Evolutionary conservation across 2,329 filamentous ascomycete genomes (phyloP), one percentile per base, ranked within the genome.

Genomic region (Penicillium sp.): DNA sequence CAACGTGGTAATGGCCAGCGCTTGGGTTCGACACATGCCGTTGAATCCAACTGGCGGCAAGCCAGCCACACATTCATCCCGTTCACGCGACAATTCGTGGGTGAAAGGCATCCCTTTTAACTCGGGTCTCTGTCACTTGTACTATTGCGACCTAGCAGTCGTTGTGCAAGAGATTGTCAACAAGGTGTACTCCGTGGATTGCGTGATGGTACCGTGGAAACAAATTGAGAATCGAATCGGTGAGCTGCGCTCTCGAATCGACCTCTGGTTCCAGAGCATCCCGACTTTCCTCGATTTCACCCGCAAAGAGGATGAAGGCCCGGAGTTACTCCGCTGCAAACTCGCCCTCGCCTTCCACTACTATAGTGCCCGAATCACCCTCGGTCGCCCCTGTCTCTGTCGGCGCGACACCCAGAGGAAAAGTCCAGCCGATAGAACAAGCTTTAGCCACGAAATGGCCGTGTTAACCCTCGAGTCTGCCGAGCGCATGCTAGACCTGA

Each of bases 311-410:
- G 74, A 76, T 17, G 75, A 76, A 12, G 68, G 68, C 9, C 58
- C 72, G 1, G 72, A 75, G 24, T 65, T 74, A 19, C 71, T 80
- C 19, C 75, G 79, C 49, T 68, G 66, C 53, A 80, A 80, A 51
- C 69, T 81, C 53, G 72, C 72, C 26, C 69, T 82, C 19, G 80
- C 78, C 3, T 78, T 82, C 54, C 73, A 77, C 53, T 82, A 78
- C 68, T 79, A 81, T 61, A 80, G 80, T 58, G 73, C 76, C 22
- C 76, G 76, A 24, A 79, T 80, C 59, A 79, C 78, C 19, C 71
- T 81, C 7, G 77, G 80, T 50, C 78, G 80, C 17, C 80, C 80
- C 4, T 81, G 79, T 64, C 75, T 82, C n/a, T 82, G 80, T 62
- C 76, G 79, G 19, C 74, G 78, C 26, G 79, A 80, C 55, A 73